A percentile compares a stretch with the other conserved stretches of the same genome.
Evolutionary conservation across 2,329 filamentous ascomycete species (phyloP).

Genomic region (Fusarium nurragi): DNA sequence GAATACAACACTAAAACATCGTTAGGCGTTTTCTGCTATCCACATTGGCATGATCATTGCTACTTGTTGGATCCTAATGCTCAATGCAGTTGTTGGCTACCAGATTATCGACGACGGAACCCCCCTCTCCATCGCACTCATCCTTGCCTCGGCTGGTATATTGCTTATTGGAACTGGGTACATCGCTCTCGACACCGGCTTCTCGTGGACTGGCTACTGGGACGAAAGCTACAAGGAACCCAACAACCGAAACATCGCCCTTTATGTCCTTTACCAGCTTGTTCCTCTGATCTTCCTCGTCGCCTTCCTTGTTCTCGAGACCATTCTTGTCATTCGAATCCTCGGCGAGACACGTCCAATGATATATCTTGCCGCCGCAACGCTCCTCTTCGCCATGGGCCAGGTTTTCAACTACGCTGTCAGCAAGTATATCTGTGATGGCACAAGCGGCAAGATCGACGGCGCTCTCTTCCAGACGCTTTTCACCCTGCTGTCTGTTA

Average conservation of each 20-base stretch:
- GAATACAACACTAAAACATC: conserved; percentile 41
- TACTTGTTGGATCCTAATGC: conserved; percentile 87
- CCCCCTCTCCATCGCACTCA: conserved; percentile 79
- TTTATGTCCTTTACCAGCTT: conserved; percentile 95
- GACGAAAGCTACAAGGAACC: conserved; percentile 70
- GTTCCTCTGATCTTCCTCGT: conserved; percentile 89
- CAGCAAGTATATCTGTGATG: conserved; percentile 88
- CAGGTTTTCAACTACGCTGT: conserved; percentile 97
- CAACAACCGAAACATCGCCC: conserved; percentile 80
- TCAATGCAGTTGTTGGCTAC: conserved; percentile 92
- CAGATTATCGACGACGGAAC: conserved; percentile 96
- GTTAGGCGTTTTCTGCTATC: conserved; percentile 83
- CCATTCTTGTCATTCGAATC: conserved; percentile 83
- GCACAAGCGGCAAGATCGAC: conserved; percentile 86
- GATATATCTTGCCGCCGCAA: conserved; percentile 81
- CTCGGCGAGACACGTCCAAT: conserved; percentile 92
- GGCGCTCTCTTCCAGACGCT: conserved; percentile 92
- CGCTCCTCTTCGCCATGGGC: conserved; percentile 85
- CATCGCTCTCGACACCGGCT: conserved; percentile 93
- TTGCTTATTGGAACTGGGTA: conserved; percentile 93
- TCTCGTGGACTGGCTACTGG: conserved; percentile 84
- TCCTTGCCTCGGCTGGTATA: conserved; percentile 73
- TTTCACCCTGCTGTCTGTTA: conserved; percentile 86
- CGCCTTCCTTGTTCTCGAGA: conserved; percentile 84
- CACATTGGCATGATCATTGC: conserved; percentile 91